Evolutionary conservation across 768 basidiomycete genomes (phyloP).

Genomic region (Naematelia aurantialba): DNA sequence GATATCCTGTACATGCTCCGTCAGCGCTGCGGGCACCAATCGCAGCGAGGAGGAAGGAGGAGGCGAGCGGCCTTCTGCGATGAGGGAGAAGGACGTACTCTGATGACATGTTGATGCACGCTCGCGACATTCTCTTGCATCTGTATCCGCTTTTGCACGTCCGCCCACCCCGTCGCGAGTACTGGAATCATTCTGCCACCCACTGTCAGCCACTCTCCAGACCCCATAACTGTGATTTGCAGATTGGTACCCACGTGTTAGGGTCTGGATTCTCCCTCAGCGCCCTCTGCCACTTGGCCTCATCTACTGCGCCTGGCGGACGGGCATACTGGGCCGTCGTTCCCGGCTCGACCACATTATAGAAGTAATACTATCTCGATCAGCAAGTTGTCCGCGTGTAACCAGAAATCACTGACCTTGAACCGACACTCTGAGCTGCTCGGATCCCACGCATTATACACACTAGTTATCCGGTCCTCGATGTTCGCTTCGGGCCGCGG

Average conservation of each 20-base stretch:
- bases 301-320: conserved; percentile 43
- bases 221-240: background rate
- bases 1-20: conserved; percentile 6
- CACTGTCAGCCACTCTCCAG: background rate
- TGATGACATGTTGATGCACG: conserved; percentile 43
- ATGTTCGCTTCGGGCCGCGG: conserved; percentile 33
- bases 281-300: conserved; percentile 45
- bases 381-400: conserved; percentile 5
- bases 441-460: conserved; percentile 44
- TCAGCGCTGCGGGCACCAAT: too few relatives aligned
- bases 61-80: too few relatives aligned
- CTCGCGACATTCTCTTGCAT: conserved; percentile 44
- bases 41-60: too few relatives aligned
- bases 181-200: conserved; percentile 44
- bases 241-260: conserved; percentile 22
- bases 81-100: conserved; percentile 33
- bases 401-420: conserved; percentile 32
- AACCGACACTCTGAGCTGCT: conserved; percentile 41
- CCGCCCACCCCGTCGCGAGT: conserved; percentile 42
- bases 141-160: conserved; percentile 46
- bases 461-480: conserved; percentile 40
- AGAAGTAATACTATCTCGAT: conserved; percentile 44
- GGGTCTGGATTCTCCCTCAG: conserved; percentile 48
- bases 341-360: conserved; percentile 46
- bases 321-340: conserved; percentile 42